phyloP scores from a whole-genome alignment of 164 flowering plant genomes.

The grape (Vitis vinifera) region DNA sequence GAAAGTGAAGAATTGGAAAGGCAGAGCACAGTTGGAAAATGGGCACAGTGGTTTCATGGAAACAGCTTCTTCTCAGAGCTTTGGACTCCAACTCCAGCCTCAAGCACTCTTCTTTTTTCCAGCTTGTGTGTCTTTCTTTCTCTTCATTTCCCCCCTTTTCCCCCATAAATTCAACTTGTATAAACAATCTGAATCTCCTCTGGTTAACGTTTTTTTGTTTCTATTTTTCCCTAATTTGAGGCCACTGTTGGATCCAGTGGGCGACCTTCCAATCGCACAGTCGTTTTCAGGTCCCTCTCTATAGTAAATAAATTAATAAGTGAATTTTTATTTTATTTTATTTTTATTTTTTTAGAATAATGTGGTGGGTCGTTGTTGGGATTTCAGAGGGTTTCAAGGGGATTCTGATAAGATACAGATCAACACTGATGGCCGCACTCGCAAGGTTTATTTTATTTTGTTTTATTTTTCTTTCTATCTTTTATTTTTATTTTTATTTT shows the following conservation, averaged over 20 bases:
- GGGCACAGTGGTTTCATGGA: slow-evolving; percentile 60
- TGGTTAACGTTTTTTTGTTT: no score
- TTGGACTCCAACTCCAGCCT: slow-evolving; percentile 58
- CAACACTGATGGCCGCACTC: slow-evolving; percentile 70
- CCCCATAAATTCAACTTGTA: not conserved
- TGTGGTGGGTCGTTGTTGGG: slow-evolving; percentile 11
- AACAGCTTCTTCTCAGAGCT: slow-evolving; percentile 71
- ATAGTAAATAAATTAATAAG: not conserved
- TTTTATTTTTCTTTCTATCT: not conserved
- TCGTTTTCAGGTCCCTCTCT: slow-evolving; percentile 69
- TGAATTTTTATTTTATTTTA: no score
- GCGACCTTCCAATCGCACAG: slow-evolving; percentile 87
- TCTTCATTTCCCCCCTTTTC: slow-evolving; percentile 1
- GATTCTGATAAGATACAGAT: slow-evolving; percentile 67
- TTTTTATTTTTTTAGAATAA: no score
- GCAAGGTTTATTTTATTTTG: slow-evolving; percentile 49
- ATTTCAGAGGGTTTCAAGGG: slow-evolving; percentile 71
- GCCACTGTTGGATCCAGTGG: slow-evolving; percentile 73
- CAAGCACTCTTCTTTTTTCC: slow-evolving; percentile 71
- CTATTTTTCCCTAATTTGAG: slow-evolving; percentile 31
- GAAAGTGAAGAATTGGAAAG: slow-evolving; percentile 11
- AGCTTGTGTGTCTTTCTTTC: slow-evolving; percentile 40
- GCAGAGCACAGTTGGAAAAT: not conserved
- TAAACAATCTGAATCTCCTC: no score
- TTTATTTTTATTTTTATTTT: not conserved